Evolutionary conservation across 345 rosid genomes (phyloP).

Genomic region (Pistacia atlantica): DNA sequence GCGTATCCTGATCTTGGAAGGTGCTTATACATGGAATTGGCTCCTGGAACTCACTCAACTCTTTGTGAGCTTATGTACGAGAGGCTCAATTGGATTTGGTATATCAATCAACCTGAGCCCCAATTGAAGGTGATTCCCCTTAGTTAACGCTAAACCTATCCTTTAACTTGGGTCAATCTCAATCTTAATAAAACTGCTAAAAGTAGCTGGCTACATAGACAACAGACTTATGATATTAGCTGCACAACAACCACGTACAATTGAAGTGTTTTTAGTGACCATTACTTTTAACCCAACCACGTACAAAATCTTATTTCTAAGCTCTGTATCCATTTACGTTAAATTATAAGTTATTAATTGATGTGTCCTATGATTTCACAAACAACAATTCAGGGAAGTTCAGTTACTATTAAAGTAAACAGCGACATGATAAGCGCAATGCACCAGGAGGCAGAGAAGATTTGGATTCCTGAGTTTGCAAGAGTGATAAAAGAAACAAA

Average conservation of each 20-base stretch:
- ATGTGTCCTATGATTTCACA: neutral
- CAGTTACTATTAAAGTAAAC: constrained; percentile 64
- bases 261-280: too few relatives aligned
- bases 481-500: constrained; percentile 58
- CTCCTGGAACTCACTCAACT: too few relatives aligned
- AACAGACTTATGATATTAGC: too few relatives aligned
- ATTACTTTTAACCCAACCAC: too few relatives aligned
- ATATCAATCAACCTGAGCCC: constrained; percentile 70
- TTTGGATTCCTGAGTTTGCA: constrained; percentile 66
- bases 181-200: too few relatives aligned
- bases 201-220: too few relatives aligned
- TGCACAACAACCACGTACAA: too few relatives aligned
- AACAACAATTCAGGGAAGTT: constrained; percentile 43
- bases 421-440: constrained; percentile 51
- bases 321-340: too few relatives aligned
- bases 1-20: constrained; percentile 68
- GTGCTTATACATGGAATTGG: constrained; percentile 61
- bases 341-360: too few relatives aligned
- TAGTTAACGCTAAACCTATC: too few relatives aligned
- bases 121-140: constrained; percentile 46
- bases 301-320: too few relatives aligned
- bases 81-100: constrained; percentile 73
- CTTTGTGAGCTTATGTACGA: constrained; percentile 44
- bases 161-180: too few relatives aligned
- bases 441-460: constrained; percentile 60